Percentiles rank a stretch among this genome's conserved stretches.
phyloP scores from a whole-genome alignment of 2,329 filamentous ascomycete genomes.

The Thielaviopsis musarum region DNA sequence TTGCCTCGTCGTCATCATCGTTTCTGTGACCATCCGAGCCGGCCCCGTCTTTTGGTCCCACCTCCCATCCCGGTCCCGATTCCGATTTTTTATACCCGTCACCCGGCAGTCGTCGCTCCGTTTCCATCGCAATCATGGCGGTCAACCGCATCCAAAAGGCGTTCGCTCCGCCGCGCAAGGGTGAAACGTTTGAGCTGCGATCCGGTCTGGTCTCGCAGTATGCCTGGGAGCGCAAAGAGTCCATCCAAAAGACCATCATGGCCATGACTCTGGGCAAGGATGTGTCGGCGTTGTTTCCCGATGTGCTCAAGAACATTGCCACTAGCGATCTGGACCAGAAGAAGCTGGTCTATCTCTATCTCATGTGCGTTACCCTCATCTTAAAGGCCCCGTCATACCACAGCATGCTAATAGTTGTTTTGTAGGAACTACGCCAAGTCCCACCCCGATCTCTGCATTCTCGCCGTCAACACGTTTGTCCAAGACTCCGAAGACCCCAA shows the following conservation, averaged over 20 bases:
- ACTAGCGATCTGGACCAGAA: constrained; percentile 92
- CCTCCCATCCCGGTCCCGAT: background rate
- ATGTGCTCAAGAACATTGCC: constrained; percentile 97
- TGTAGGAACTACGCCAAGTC: constrained; percentile 96
- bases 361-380: constrained; percentile 50
- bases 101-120: background rate
- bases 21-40: background rate
- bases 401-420: background rate
- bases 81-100: background rate
- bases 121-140: constrained; percentile 42
- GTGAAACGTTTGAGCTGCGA: constrained; percentile 94
- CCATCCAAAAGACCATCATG: constrained; percentile 99
- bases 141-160: constrained; percentile 92
- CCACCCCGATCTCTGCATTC: constrained; percentile 93
- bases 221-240: constrained; percentile 97
- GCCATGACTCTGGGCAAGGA: constrained; percentile 99
- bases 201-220: constrained; percentile 95
- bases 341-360: constrained; percentile 95
- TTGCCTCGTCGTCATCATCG: background rate
- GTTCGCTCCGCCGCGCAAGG: constrained; percentile 84
- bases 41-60: background rate
- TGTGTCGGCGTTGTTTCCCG: constrained; percentile 89
- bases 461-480: constrained; percentile 97
- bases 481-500: constrained; percentile 99
- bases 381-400: background rate